Evolutionary conservation across 2,329 filamentous ascomycete genomes (phyloP), one percentile per base, ranked within the genome.

Genomic region (Penicillium sp.): DNA sequence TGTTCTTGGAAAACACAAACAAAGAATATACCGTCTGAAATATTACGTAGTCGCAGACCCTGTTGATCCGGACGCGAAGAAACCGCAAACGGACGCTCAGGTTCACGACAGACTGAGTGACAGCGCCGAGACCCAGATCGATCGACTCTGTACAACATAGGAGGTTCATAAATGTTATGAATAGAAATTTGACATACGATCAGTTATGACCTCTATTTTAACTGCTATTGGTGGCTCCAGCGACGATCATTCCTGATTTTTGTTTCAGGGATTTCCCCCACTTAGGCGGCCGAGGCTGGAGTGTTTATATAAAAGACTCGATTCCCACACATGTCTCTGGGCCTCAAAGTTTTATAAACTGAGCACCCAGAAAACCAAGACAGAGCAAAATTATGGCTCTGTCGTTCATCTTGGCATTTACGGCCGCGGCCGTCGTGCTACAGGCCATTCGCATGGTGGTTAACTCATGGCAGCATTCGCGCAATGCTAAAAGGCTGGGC

Each of bases 401-500:
- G 16, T 55, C 50, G 16, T 61, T 62, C 41, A 48, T 67, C n/a
- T 23, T 68, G 9, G 43, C 58, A 19, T 59, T 70, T 27, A 52
- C 61, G n/a, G 61, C 58, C 43, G 58, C 65, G 13, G 61, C 64
- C 34, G 48, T 63, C 46, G 56, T 58, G 44, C 57, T 70, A 10
- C 58, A 66, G 35, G 41, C 64, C 18, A 55, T 68, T 9, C 66
- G 61, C 13, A 45, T 60, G 23, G 44, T 62, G n/a, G 13, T 66
- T 23, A 51, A 59, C 5, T 61, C 57, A 50, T 63, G 66, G 63
- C 59, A 60, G 34, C 66, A 67, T 49, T 60, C 67, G 2, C 63
- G 62, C 14, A 66, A 63, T 42, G 67, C 66, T 10, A 62, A 61
- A 29, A 47, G 49, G 16, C 53, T 67, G 46, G 60, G 63, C 38